Evolutionary conservation across 176 grass and related monocot species (phyloP).

Genomic region (Secale cereale): DNA sequence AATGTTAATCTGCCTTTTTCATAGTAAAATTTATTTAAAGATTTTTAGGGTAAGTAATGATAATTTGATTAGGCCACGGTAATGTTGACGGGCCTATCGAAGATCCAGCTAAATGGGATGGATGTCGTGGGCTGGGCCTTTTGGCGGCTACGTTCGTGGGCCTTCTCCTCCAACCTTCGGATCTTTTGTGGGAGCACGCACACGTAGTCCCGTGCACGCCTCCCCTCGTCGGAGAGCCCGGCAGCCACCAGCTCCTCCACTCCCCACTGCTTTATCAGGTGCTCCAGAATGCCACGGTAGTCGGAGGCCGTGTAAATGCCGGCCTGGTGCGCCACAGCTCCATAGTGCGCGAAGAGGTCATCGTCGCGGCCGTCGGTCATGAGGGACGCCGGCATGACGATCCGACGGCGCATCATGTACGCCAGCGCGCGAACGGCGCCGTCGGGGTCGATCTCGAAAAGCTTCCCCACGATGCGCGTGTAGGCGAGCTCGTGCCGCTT

Average conservation of each 20-base stretch:
- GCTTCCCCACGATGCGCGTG: neutral
- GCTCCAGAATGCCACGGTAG: neutral
- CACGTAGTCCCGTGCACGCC: conserved; percentile 56
- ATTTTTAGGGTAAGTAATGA: neutral
- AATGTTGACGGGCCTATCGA: conserved; percentile 27
- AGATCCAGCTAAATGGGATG: conserved; percentile 62
- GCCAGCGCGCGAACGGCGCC: neutral
- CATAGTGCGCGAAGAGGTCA: neutral
- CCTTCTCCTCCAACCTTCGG: conserved; percentile 44
- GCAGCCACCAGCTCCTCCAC: neutral
- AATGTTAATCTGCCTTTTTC: too few relatives aligned
- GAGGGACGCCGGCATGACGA: neutral
- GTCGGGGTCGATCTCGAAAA: neutral
- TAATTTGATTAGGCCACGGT: neutral
- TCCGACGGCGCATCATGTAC: neutral
- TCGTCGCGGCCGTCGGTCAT: neutral
- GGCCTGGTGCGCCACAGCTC: neutral
- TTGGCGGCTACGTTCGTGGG: neutral
- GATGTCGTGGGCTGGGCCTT: neutral
- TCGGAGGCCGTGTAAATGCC: neutral
- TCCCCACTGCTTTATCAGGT: neutral
- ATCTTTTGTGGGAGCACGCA: conserved; percentile 49
- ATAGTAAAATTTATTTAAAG: too few relatives aligned
- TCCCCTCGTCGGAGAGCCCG: conserved; percentile 44
- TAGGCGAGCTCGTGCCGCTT: neutral